Conservation (phyloP, 2,329 filamentous ascomycete genomes). For the Neophaeococcomyces mojaviensis region DNA sequence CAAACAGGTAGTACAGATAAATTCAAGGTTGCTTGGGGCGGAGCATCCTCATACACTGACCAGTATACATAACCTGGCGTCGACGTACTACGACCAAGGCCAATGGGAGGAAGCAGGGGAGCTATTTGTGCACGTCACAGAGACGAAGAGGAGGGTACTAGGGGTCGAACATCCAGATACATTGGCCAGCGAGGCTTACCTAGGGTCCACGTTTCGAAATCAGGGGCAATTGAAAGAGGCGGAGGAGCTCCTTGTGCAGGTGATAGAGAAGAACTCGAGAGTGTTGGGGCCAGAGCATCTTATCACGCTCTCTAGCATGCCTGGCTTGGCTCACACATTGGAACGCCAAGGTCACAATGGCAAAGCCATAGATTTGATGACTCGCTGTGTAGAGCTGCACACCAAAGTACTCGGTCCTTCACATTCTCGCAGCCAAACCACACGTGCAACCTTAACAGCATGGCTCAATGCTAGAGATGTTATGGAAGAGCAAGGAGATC, state of each 20-base stretch:
- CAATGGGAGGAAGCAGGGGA: constrained; percentile 23
- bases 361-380: too few species aligned
- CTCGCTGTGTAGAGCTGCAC: too few species aligned
- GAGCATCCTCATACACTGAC: constrained; percentile 15
- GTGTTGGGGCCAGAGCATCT: constrained; percentile 7
- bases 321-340: too few species aligned
- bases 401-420: too few species aligned
- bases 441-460: too few species aligned
- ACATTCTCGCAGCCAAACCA: too few species aligned
- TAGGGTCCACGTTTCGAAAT: neutral
- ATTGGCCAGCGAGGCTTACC: constrained; percentile 33
- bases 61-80: too few species aligned
- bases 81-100: constrained; percentile 15
- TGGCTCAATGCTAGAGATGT: too few species aligned
- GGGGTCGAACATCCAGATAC: constrained; percentile 13
- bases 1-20: constrained; percentile 13
- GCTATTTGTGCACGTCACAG: constrained; percentile 13
- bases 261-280: constrained; percentile 9
- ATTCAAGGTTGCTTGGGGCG: constrained; percentile 11
- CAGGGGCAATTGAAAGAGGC: constrained; percentile 9
- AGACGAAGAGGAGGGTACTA: constrained; percentile 16
- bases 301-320: too few species aligned
- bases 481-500: too few species aligned
- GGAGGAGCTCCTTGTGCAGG: constrained; percentile 12
- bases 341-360: too few species aligned